These are phyloP conservation scores for Didymosphaeria variabile DNA, from an alignment of 2,329 filamentous ascomycete genomes.

Conservation along the genomic window DNA sequence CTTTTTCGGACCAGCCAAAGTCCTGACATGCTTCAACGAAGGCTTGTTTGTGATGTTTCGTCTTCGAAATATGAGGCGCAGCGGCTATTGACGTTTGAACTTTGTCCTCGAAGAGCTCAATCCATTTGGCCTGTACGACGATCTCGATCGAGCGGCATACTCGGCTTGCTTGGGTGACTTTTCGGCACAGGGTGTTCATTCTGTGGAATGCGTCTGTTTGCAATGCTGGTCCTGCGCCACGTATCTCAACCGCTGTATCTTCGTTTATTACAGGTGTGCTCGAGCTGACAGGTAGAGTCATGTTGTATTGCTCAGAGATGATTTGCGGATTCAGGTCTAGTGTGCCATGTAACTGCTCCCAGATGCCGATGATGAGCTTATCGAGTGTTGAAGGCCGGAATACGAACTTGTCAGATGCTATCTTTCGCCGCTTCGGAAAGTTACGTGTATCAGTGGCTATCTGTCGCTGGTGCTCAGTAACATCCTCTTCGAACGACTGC, in stretches of 20 bases:
- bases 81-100: slow-evolving; percentile 54
- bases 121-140: slow-evolving; percentile 66
- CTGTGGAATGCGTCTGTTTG: slow-evolving; percentile 45
- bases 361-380: slow-evolving; percentile 60
- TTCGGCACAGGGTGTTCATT: slow-evolving; percentile 56
- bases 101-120: slow-evolving; percentile 64
- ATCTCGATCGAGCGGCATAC: slow-evolving; percentile 67
- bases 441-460: slow-evolving; percentile 44
- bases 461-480: slow-evolving; percentile 43
- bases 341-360: slow-evolving; percentile 59
- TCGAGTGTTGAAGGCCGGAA: slow-evolving; percentile 59
- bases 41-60: slow-evolving; percentile 61
- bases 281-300: slow-evolving; percentile 26
- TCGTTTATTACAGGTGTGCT: slow-evolving; percentile 23
- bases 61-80: slow-evolving; percentile 53
- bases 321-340: slow-evolving; percentile 53
- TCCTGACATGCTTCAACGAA: slow-evolving; percentile 63
- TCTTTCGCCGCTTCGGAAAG: slow-evolving; percentile 46
- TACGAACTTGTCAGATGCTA: slow-evolving; percentile 48
- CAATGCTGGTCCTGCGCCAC: slow-evolving; percentile 21
- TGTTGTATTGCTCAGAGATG: slow-evolving; percentile 44
- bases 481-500: slow-evolving; percentile 38
- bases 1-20: slow-evolving; percentile 66
- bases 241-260: slow-evolving; percentile 21
- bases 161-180: slow-evolving; percentile 60